Conservation (phyloP, 2,329 filamentous ascomycete species). For the Tolypocladium paradoxum region DNA sequence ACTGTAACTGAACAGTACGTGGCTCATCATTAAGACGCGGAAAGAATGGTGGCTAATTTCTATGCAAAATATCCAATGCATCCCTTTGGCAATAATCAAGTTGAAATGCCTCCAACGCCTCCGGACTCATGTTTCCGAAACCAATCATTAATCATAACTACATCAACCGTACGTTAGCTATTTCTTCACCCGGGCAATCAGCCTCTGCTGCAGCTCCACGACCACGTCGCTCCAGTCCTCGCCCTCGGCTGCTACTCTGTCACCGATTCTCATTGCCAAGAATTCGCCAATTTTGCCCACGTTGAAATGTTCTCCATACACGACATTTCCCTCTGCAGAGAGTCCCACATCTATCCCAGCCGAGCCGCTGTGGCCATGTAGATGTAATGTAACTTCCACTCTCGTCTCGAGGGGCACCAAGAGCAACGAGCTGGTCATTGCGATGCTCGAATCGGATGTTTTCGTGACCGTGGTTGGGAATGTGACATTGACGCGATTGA, state of each 20-base stretch:
- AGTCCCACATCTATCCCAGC: slow-evolving; percentile 46
- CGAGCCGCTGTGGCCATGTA: slow-evolving; percentile 35
- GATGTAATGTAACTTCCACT: slow-evolving; percentile 49
- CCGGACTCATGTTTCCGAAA: neutral
- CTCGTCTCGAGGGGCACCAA: slow-evolving; percentile 57
- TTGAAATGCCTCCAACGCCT: neutral
- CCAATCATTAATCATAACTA: slow-evolving; percentile 17
- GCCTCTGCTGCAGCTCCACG: slow-evolving; percentile 41
- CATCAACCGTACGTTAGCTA: slow-evolving; percentile 11
- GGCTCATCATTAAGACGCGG: neutral
- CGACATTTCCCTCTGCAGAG: slow-evolving; percentile 44
- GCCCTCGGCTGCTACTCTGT: slow-evolving; percentile 19
- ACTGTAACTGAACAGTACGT: neutral
- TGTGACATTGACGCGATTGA: slow-evolving; percentile 49
- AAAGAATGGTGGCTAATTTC: neutral
- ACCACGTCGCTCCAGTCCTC: slow-evolving; percentile 44
- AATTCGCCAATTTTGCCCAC: slow-evolving; percentile 66
- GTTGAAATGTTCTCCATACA: slow-evolving; percentile 73
- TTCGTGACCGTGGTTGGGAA: slow-evolving; percentile 55
- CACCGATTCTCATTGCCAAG: slow-evolving; percentile 43
- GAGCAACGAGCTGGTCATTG: slow-evolving; percentile 50
- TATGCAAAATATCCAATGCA: neutral
- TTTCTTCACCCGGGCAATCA: slow-evolving; percentile 46
- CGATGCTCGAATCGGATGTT: slow-evolving; percentile 54
- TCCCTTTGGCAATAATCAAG: neutral